A percentile compares a stretch with the other conserved stretches of the same genome.
phyloP scores from a whole-genome alignment of 2,329 filamentous ascomycete species.

The Fonsecaea monophora region DNA sequence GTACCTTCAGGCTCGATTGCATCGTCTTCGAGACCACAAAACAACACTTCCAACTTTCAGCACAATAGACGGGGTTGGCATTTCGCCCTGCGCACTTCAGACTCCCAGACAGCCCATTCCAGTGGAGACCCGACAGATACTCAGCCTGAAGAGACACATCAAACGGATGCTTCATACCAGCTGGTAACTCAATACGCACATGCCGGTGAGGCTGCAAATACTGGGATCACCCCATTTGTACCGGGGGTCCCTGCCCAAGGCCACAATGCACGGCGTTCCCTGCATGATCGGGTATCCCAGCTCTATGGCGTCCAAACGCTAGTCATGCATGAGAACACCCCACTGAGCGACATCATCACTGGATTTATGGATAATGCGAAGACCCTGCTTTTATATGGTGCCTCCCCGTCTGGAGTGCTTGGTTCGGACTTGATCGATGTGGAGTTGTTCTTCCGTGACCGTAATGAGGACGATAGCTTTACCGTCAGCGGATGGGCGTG shows the following conservation, averaged over 20 bases:
- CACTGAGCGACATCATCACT: slow-evolving; percentile 16
- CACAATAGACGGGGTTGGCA: slow-evolving; percentile 1
- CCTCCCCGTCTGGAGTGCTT: slow-evolving; percentile 2
- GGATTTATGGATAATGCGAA: slow-evolving; percentile 14
- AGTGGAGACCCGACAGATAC: neutral
- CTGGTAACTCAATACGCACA: neutral
- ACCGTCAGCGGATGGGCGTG: slow-evolving; percentile 13
- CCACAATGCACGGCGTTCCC: neutral
- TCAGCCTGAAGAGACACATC: neutral
- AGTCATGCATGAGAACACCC: slow-evolving; percentile 1
- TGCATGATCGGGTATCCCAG: neutral
- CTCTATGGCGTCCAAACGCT: slow-evolving; percentile 9
- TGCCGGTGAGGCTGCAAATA: neutral
- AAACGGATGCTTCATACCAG: neutral
- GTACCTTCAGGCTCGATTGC: neutral
- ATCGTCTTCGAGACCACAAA: neutral
- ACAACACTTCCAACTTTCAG: neutral
- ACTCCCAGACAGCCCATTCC: neutral
- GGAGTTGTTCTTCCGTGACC: slow-evolving; percentile 14
- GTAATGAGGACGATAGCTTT: slow-evolving; percentile 6
- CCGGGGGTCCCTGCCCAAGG: neutral
- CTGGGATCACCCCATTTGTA: neutral
- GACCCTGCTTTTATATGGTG: slow-evolving; percentile 3
- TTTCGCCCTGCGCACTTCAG: neutral
- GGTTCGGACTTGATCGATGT: slow-evolving; percentile 13